phyloP scores from a whole-genome alignment of 768 basidiomycete species.

The Macrolepiota albuminosa region DNA sequence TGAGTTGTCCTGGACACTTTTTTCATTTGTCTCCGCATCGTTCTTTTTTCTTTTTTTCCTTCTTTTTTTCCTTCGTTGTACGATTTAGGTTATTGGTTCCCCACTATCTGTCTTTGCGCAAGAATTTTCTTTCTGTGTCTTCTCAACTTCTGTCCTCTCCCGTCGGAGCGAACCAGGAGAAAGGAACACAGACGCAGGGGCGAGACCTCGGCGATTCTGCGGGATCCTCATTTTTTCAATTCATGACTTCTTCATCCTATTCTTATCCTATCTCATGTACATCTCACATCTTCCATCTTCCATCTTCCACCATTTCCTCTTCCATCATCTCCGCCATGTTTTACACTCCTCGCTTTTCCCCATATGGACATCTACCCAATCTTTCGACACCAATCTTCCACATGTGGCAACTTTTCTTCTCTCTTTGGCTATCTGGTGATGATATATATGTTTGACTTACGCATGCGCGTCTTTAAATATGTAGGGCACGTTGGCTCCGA shows the following conservation, averaged over 20 bases:
- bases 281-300: neutral
- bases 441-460: neutral
- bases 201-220: conserved; percentile 6
- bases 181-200: neutral
- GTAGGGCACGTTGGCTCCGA: conserved; percentile 93
- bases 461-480: neutral
- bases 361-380: neutral
- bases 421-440: neutral
- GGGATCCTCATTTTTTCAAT: neutral
- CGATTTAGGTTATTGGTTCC: neutral
- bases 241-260: neutral
- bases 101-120: too few species aligned
- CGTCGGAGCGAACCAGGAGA: neutral
- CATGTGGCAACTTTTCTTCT: neutral
- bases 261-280: neutral
- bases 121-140: neutral
- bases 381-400: neutral
- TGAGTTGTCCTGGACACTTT: conserved; percentile 33
- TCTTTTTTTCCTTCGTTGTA: too few species aligned
- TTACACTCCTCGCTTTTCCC: neutral
- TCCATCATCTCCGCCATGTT: neutral
- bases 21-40: neutral
- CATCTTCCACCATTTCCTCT: neutral
- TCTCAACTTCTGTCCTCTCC: neutral
- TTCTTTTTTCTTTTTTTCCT: neutral